Conservation (phyloP, 2,329 filamentous ascomycete genomes). For the Beauveria medogensis region DNA sequence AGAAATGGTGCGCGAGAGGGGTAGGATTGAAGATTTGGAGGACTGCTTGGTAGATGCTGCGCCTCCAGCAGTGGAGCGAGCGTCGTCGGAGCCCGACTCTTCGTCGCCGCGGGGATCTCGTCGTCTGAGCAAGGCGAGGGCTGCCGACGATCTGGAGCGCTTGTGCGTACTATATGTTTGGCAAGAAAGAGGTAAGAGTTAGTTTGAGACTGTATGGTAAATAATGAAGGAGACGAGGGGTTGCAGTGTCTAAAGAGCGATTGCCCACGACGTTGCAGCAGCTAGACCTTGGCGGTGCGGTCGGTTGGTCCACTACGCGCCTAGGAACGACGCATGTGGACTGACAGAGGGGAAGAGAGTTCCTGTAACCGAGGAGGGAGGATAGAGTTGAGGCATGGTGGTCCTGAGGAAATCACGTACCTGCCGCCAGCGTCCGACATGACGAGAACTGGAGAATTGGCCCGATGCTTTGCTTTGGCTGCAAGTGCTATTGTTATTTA, state of each 20-base stretch:
- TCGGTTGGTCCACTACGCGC: conserved; percentile 5
- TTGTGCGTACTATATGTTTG: conserved; percentile 35
- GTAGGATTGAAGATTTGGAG: conserved; percentile 22
- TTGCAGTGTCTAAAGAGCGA: not conserved
- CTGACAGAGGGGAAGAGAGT: not conserved
- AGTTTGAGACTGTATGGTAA: not conserved
- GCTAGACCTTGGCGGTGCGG: not conserved
- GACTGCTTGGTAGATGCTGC: conserved; percentile 24
- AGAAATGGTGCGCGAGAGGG: conserved; percentile 29
- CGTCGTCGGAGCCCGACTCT: conserved; percentile 47
- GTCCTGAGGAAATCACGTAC: conserved; percentile 14
- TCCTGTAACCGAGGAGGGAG: not conserved
- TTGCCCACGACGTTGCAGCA: not conserved
- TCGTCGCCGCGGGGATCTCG: conserved; percentile 41
- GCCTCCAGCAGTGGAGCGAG: conserved; percentile 30
- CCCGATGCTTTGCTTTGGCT: not conserved
- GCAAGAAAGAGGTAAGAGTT: not conserved
- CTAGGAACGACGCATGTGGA: conserved; percentile 2
- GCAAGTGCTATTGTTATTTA: not conserved
- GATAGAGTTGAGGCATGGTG: not conserved
- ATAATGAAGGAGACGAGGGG: not conserved
- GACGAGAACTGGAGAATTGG: conserved; percentile 7
- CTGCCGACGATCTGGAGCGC: conserved; percentile 45
- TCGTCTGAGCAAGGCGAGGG: conserved; percentile 46
- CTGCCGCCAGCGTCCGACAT: conserved; percentile 26